phyloP scores from a whole-genome alignment of 495 filamentous ascomycete genomes.

The Penicillium riverlandense region DNA sequence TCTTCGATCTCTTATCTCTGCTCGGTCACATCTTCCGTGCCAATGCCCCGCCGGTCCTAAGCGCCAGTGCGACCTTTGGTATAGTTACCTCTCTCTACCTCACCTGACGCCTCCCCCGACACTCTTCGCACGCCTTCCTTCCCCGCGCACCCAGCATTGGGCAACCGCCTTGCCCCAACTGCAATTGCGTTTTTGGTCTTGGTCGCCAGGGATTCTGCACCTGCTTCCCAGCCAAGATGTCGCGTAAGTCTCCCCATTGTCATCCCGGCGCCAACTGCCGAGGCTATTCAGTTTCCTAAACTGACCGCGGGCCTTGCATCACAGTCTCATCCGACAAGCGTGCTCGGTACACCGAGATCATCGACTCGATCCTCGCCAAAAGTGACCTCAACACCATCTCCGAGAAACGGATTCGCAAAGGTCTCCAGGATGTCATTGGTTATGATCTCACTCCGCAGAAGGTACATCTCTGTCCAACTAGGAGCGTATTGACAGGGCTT shows the following conservation, averaged over 20 bases:
- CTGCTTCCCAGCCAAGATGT: conserved; percentile 21
- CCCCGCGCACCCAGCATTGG: neutral
- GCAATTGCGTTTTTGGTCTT: too few species aligned
- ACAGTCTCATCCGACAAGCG: conserved; percentile 62
- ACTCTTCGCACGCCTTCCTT: neutral
- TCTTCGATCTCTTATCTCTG: conserved; percentile 2
- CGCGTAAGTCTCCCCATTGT: conserved; percentile 30
- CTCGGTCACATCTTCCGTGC: conserved; percentile 3
- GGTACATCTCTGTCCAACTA: conserved; percentile 41
- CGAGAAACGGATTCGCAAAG: conserved; percentile 85
- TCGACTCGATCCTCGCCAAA: conserved; percentile 78
- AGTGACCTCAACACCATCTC: conserved; percentile 88
- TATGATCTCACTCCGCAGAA: conserved; percentile 84
- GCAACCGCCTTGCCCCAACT: too few species aligned
- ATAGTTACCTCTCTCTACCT: neutral
- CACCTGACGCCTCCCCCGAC: conserved; percentile 14
- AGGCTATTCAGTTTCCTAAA: neutral
- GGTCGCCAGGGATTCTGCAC: too few species aligned
- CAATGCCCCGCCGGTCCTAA: conserved; percentile 36
- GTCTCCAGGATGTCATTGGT: conserved; percentile 65
- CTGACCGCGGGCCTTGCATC: conserved; percentile 7
- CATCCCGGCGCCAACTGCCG: conserved; percentile 12
- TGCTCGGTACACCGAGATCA: conserved; percentile 70
- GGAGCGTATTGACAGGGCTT: too few species aligned
- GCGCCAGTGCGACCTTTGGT: conserved; percentile 35